Percentiles rank a stretch among this genome's conserved stretches.
Conservation (phyloP, 305 asterid genomes). For the Fraxinus dipetala region DNA sequence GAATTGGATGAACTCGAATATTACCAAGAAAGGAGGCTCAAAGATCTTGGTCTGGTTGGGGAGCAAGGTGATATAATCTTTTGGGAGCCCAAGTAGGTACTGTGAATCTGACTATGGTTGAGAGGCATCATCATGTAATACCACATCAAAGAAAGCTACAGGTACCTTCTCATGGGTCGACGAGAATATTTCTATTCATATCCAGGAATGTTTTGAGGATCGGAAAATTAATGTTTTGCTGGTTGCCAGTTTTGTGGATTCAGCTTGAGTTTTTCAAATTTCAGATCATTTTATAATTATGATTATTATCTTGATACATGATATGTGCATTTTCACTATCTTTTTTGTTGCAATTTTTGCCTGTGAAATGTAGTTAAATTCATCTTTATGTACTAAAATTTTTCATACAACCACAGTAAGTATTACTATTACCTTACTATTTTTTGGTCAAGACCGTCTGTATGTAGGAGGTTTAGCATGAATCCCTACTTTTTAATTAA, state of each 20-base stretch:
- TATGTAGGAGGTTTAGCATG: not conserved
- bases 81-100: constrained; percentile 71
- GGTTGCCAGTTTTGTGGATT: not conserved
- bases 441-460: not conserved
- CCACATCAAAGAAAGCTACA: not conserved
- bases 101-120: constrained; percentile 7
- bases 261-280: not conserved
- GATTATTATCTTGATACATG: not conserved
- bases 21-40: constrained; percentile 84
- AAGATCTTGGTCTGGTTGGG: constrained; percentile 88
- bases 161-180: not conserved
- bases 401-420: not conserved
- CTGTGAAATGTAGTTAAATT: not conserved
- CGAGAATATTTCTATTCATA: not conserved
- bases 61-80: constrained; percentile 93
- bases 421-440: not conserved
- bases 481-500: not conserved
- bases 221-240: constrained; percentile 1
- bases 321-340: not conserved
- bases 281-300: not conserved
- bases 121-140: not conserved
- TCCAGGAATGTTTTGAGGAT: not conserved
- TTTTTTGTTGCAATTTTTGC: not conserved
- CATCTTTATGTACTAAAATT: not conserved
- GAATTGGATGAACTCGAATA: constrained; percentile 80